Conservation (phyloP, 148 eudicot species). For the Amaranthus hypochondriacus region DNA sequence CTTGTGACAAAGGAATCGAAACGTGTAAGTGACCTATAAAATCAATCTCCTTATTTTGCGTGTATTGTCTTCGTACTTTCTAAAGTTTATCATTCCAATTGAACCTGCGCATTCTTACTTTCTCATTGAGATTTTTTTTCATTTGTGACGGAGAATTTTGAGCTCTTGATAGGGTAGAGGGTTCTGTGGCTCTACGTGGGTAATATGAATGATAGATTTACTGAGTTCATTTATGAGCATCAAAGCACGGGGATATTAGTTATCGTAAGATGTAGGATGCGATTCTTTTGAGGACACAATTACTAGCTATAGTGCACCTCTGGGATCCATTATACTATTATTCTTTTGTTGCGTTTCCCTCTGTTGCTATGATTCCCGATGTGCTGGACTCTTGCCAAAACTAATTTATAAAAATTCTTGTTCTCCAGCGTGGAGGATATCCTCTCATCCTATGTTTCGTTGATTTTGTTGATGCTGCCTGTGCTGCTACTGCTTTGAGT, state of each 20-base stretch:
- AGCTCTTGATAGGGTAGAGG: too few relatives aligned
- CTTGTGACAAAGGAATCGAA: slow-evolving; percentile 66
- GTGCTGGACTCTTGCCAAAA: background rate
- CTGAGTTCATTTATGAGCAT: background rate
- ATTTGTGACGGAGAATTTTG: background rate
- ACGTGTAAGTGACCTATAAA: slow-evolving; percentile 46
- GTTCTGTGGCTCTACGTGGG: background rate
- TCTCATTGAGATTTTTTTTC: background rate
- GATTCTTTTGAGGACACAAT: background rate
- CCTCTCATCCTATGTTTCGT: slow-evolving; percentile 68
- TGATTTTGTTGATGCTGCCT: slow-evolving; percentile 57
- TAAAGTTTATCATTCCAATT: background rate
- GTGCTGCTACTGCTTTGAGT: slow-evolving; percentile 77
- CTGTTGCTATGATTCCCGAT: background rate
- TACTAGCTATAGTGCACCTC: background rate
- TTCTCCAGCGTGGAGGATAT: slow-evolving; percentile 62
- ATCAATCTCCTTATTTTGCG: background rate
- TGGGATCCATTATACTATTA: background rate
- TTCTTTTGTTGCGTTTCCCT: background rate
- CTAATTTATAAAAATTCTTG: background rate
- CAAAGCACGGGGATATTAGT: background rate
- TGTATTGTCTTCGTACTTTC: background rate
- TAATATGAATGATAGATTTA: background rate
- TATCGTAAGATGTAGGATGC: background rate
- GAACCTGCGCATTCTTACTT: background rate